Evolutionary conservation across 257 asterid species (phyloP).

Genomic region (Cordia subcordata): DNA sequence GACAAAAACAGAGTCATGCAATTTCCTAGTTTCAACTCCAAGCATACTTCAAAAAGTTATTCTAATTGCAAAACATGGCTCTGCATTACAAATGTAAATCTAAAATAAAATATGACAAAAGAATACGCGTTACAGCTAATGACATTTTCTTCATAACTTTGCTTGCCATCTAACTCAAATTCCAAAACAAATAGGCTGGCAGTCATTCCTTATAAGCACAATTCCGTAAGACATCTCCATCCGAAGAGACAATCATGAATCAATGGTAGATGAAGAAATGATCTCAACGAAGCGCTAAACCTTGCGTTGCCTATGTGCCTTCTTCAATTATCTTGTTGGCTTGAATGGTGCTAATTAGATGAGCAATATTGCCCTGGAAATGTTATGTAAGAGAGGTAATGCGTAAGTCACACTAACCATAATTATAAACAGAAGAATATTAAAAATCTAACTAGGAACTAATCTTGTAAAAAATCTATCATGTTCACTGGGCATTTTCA

Average conservation of each 20-base stretch:
- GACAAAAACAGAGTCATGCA: too few species aligned
- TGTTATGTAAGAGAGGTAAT: background rate
- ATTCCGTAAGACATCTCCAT: background rate
- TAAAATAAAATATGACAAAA: background rate
- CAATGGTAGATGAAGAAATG: slow-evolving; percentile 7
- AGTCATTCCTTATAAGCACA: background rate
- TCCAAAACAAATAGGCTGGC: background rate
- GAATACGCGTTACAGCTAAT: background rate
- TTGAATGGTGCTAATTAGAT: slow-evolving; percentile 63
- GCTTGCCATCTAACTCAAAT: slow-evolving; percentile 1
- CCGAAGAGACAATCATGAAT: slow-evolving; percentile 9
- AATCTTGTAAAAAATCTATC: background rate
- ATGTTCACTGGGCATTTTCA: too few species aligned
- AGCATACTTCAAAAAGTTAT: background rate
- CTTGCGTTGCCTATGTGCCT: slow-evolving; percentile 44
- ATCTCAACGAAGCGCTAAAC: slow-evolving; percentile 39
- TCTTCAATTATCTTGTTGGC: slow-evolving; percentile 76
- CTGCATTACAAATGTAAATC: background rate
- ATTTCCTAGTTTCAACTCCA: background rate
- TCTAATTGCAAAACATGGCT: background rate
- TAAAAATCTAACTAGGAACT: background rate
- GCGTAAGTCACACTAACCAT: background rate
- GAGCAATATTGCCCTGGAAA: slow-evolving; percentile 61
- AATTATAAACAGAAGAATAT: background rate
- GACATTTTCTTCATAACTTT: slow-evolving; percentile 1